Percentiles rank a stretch among this genome's conserved stretches.
phyloP scores from a whole-genome alignment of 805 yeast species.

The Ogataea corticis region DNA sequence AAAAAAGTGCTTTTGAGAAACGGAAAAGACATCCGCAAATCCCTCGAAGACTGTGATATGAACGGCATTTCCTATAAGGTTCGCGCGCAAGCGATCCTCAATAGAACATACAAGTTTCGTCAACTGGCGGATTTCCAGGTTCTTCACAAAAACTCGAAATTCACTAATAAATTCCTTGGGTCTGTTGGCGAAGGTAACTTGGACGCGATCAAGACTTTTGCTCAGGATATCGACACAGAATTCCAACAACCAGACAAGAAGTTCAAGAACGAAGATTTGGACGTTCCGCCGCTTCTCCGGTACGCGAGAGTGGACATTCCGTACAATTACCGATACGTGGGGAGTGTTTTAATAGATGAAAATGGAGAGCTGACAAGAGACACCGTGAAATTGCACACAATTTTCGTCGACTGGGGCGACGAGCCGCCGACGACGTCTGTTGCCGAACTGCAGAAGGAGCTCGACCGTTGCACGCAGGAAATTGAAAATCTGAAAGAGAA shows the following conservation, averaged over 20 bases:
- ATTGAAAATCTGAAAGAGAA: slow-evolving; percentile 33
- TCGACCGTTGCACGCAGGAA: slow-evolving; percentile 37
- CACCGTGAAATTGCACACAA: slow-evolving; percentile 52
- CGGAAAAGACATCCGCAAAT: slow-evolving; percentile 43
- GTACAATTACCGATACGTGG: slow-evolving; percentile 72
- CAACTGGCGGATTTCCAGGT: slow-evolving; percentile 88
- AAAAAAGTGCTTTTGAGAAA: slow-evolving; percentile 46
- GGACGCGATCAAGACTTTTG: slow-evolving; percentile 41
- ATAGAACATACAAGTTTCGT: slow-evolving; percentile 72
- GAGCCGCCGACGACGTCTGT: slow-evolving; percentile 52
- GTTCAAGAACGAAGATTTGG: slow-evolving; percentile 42
- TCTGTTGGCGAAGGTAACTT: slow-evolving; percentile 46
- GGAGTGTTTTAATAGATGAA: slow-evolving; percentile 62
- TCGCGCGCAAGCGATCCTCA: slow-evolving; percentile 66
- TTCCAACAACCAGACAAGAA: slow-evolving; percentile 17
- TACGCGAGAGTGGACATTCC: slow-evolving; percentile 79
- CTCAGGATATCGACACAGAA: slow-evolving; percentile 27
- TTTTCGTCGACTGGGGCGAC: slow-evolving; percentile 50
- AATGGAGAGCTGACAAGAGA: slow-evolving; percentile 53
- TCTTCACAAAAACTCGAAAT: slow-evolving; percentile 55
- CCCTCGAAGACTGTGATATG: slow-evolving; percentile 40
- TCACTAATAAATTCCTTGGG: slow-evolving; percentile 40
- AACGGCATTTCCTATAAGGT: slow-evolving; percentile 38
- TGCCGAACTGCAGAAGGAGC: slow-evolving; percentile 47
- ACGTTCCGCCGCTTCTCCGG: slow-evolving; percentile 83